phyloP scores from a whole-genome alignment of 805 yeast genomes.

The Deakozyma indianensis region DNA sequence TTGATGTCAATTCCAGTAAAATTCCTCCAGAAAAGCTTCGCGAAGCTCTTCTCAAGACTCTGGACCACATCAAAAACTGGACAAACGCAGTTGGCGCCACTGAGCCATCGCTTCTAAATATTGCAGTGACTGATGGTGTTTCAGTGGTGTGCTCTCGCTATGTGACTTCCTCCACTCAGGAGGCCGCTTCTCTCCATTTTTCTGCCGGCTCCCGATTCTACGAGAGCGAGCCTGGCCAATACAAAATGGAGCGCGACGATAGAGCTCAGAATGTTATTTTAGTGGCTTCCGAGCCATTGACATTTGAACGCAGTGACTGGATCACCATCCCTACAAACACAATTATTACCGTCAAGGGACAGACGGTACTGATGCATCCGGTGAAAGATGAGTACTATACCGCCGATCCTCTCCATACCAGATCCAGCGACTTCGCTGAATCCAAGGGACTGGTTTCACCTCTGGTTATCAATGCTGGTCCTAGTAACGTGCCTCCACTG shows the following conservation, averaged over 20 bases:
- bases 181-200: slow-evolving; percentile 92
- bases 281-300: slow-evolving; percentile 93
- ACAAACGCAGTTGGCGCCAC: slow-evolving; percentile 40
- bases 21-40: slow-evolving; percentile 35
- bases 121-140: slow-evolving; percentile 90
- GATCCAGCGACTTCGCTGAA: slow-evolving; percentile 75
- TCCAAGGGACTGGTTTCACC: slow-evolving; percentile 89
- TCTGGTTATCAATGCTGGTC: slow-evolving; percentile 47
- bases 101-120: slow-evolving; percentile 79
- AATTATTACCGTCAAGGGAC: slow-evolving; percentile 61
- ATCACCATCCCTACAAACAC: slow-evolving; percentile 92
- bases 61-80: slow-evolving; percentile 68
- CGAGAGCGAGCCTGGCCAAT: slow-evolving; percentile 83
- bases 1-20: slow-evolving; percentile 45
- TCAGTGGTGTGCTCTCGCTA: slow-evolving; percentile 78
- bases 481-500: slow-evolving; percentile 55
- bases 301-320: slow-evolving; percentile 97
- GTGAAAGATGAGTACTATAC: slow-evolving; percentile 79
- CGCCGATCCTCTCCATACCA: slow-evolving; percentile 45
- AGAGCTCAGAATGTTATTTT: slow-evolving; percentile 89
- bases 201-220: slow-evolving; percentile 85
- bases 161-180: slow-evolving; percentile 78
- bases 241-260: slow-evolving; percentile 85
- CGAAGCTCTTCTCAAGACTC: slow-evolving; percentile 56
- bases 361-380: slow-evolving; percentile 83